Conservation (phyloP, 1,139 yeast genomes). For the Tardiomyces blankii region DNA sequence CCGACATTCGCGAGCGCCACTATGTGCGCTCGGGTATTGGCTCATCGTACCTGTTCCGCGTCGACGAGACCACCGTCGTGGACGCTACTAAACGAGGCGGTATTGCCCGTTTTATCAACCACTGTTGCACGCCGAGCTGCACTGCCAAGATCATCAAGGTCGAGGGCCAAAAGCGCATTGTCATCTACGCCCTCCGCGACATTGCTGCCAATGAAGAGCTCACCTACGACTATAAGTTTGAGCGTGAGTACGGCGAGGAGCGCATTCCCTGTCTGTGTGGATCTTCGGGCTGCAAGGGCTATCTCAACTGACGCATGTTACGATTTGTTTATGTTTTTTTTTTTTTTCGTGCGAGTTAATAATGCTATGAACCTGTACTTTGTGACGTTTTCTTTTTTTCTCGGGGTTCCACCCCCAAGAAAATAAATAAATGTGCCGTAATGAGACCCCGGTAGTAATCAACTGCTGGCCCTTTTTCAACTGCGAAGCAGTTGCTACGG, state of each 20-base stretch:
- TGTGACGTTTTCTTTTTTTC: no score
- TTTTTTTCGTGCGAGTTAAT: no score
- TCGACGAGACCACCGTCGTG: conserved; percentile 88
- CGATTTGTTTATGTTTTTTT: no score
- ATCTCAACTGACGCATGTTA: conserved; percentile 42
- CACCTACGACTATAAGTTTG: conserved; percentile 92
- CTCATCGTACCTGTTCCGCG: conserved; percentile 81
- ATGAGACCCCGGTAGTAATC: no score
- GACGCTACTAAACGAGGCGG: conserved; percentile 98
- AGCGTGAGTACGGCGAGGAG: conserved; percentile 82
- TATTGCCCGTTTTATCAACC: conserved; percentile 85
- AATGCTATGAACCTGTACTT: no score
- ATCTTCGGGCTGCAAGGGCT: conserved; percentile 89
- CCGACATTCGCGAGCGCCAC: conserved; percentile 82
- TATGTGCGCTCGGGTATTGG: conserved; percentile 91
- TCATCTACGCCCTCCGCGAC: conserved; percentile 84
- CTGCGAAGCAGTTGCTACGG: no score
- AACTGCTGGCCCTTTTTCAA: no score
- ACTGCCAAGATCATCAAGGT: conserved; percentile 94
- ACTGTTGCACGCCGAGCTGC: conserved; percentile 95
- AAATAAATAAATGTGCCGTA: no score
- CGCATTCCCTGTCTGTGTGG: conserved; percentile 91
- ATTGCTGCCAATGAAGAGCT: conserved; percentile 77
- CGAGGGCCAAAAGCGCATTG: conserved; percentile 89
- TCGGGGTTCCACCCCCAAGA: no score